Evolutionary conservation across 176 grass and related monocot species (phyloP), one percentile per base, ranked within the genome.

Genomic region (Pontederia crassipes): DNA sequence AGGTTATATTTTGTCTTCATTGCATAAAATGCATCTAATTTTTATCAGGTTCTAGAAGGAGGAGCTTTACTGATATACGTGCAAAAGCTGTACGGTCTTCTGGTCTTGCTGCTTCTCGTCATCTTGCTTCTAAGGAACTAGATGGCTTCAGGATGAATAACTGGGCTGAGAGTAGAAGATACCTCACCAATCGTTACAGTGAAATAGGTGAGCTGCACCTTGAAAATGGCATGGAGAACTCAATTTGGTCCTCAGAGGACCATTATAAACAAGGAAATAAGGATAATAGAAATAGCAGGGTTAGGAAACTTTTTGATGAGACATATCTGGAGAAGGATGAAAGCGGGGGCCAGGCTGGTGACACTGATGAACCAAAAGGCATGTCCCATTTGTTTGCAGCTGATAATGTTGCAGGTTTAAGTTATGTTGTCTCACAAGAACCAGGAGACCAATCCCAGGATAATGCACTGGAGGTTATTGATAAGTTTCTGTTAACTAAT

Each of bases 351-450:
- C 12, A 28, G 62, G 62, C 8, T 28, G 46, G 13, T 12, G 50
- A 28, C 27, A 68, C 15, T 27, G 17, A 17, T 55, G 51, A 28
- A 52, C 35, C 54, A 17, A 2, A 12, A 10, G n/a, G 17, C 65
- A 17, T 28, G 7, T 2, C 52, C 15, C 28, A 55, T 68, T 55
- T 55, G 52, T 63, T 62, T 9, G 0, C 52, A 73, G 59, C 14
- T 54, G 65, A 50, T 46, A 12, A 8, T 54, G 46, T 55, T 64
- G 49, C 59, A 77, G 72, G 72, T 32, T 82, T 89, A 70, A 74
- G 72, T 52, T 89, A 89, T 70, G 32, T 85, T 65, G 67, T 54
- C 66, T 89, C 75, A 7, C 82, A 89, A 54, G 86, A 89, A 59
- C 82, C 86, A 45, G 73, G 82, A 40, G 79, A 82, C 70, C 64